phyloP scores from a whole-genome alignment of 805 yeast species.

The Lipomyces sp. region DNA sequence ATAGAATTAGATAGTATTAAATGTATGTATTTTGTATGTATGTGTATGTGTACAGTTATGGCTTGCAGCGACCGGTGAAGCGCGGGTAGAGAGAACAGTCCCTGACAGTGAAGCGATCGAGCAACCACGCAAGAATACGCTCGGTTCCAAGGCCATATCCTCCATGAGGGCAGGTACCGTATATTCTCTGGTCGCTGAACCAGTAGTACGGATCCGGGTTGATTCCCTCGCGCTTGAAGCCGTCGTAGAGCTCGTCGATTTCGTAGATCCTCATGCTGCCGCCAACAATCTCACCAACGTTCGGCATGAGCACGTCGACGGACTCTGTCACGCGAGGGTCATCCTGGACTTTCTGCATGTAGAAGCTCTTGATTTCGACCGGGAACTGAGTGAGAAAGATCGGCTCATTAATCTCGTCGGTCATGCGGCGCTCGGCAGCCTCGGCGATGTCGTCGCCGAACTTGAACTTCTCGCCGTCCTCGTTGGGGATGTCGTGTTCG shows the following conservation, averaged over 20 bases:
- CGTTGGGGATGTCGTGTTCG: conserved; percentile 91
- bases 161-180: conserved; percentile 98
- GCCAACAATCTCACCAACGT: conserved; percentile 98
- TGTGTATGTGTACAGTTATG: conserved; percentile 44
- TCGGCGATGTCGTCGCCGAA: conserved; percentile 99
- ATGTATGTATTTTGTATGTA: neutral
- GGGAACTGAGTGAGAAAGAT: conserved; percentile 93
- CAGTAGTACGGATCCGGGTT: conserved; percentile 84
- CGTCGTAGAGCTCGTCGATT: conserved; percentile 78
- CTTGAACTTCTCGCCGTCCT: conserved; percentile 86
- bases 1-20: neutral
- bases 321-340: conserved; percentile 96
- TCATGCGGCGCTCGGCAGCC: conserved; percentile 99
- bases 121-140: conserved; percentile 96
- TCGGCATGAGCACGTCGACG: conserved; percentile 98
- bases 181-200: conserved; percentile 92
- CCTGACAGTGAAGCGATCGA: conserved; percentile 96
- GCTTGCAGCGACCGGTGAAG: conserved; percentile 96
- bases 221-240: conserved; percentile 89
- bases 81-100: conserved; percentile 98
- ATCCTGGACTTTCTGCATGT: conserved; percentile 89
- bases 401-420: conserved; percentile 90
- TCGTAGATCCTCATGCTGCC: conserved; percentile 96
- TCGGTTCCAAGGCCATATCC: conserved; percentile 99
- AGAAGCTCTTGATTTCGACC: conserved; percentile 93